Percentiles rank a stretch among this genome's conserved stretches.
These are phyloP conservation scores for Oryza meridionalis DNA, from an alignment of 176 grass and related monocot species.

Conservation along the genomic window DNA sequence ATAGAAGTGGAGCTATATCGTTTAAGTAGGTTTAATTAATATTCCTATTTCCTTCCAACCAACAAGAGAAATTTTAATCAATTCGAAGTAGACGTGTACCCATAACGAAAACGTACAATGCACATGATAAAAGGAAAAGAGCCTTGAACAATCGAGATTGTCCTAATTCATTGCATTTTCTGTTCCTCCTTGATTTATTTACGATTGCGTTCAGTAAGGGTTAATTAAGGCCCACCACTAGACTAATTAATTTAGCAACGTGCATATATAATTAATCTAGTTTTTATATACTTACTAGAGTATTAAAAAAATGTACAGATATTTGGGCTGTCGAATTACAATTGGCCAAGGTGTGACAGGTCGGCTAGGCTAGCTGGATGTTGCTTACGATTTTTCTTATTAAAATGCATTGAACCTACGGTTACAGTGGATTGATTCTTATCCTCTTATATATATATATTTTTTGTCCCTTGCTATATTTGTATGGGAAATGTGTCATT, in stretches of 20 bases:
- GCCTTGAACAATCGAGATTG: background rate
- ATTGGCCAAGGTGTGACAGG: background rate
- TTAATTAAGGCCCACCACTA: background rate
- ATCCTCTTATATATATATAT: too few relatives aligned
- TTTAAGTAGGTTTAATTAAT: background rate
- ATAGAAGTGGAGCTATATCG: background rate
- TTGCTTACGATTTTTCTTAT: background rate
- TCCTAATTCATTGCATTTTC: conserved; percentile 18
- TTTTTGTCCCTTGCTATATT: too few relatives aligned
- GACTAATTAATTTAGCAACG: background rate
- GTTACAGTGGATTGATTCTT: background rate
- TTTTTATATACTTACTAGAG: background rate
- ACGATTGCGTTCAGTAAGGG: background rate
- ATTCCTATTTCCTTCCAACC: background rate
- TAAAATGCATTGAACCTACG: background rate
- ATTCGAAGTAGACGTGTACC: background rate
- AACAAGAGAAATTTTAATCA: background rate
- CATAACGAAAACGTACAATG: background rate
- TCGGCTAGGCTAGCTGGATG: background rate
- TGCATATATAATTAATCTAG: background rate
- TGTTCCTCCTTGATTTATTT: background rate
- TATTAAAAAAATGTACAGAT: background rate
- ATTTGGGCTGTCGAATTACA: background rate
- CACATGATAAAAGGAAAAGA: background rate
- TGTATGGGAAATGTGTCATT: background rate